Conservation (phyloP, 768 basidiomycete genomes). For the Guyanaporus albipodus region DNA sequence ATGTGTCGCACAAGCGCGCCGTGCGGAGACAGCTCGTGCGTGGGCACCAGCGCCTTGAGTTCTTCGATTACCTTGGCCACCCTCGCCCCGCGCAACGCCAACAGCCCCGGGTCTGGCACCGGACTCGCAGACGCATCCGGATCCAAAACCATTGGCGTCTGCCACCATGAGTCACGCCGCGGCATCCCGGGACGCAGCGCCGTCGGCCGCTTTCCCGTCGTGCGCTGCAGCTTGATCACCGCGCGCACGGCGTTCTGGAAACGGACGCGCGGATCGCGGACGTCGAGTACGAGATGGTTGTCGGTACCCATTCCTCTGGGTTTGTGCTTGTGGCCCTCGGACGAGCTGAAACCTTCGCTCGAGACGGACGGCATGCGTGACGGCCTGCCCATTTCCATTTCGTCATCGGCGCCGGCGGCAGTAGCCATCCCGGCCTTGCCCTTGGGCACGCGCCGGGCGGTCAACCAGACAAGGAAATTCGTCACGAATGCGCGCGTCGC, state of each 20-base stretch:
- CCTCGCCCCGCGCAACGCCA: slow-evolving; percentile 35
- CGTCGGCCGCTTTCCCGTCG: slow-evolving; percentile 22
- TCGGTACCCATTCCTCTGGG: too few relatives aligned
- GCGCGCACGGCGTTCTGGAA: slow-evolving; percentile 40
- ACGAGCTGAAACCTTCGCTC: slow-evolving; percentile 2
- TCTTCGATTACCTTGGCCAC: slow-evolving; percentile 38
- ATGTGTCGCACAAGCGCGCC: slow-evolving; percentile 50
- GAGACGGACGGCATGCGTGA: slow-evolving; percentile 1
- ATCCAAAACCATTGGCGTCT: slow-evolving; percentile 5
- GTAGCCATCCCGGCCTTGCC: neutral
- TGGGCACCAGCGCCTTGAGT: slow-evolving; percentile 35
- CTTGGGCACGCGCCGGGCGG: neutral
- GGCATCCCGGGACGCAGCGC: slow-evolving; percentile 22
- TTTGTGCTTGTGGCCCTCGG: neutral
- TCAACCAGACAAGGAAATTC: slow-evolving; percentile 13
- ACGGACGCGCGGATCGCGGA: slow-evolving; percentile 28
- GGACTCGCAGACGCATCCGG: slow-evolving; percentile 13
- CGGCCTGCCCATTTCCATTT: neutral
- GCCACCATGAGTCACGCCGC: slow-evolving; percentile 28
- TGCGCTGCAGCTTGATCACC: slow-evolving; percentile 39
- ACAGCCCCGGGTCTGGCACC: slow-evolving; percentile 12
- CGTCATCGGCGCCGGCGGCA: neutral
- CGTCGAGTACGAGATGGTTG: slow-evolving; percentile 18
- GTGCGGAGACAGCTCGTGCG: slow-evolving; percentile 40
- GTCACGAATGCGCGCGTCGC: slow-evolving; percentile 5